Conservation (phyloP, 805 yeast species). For the Ogataea corticis region DNA sequence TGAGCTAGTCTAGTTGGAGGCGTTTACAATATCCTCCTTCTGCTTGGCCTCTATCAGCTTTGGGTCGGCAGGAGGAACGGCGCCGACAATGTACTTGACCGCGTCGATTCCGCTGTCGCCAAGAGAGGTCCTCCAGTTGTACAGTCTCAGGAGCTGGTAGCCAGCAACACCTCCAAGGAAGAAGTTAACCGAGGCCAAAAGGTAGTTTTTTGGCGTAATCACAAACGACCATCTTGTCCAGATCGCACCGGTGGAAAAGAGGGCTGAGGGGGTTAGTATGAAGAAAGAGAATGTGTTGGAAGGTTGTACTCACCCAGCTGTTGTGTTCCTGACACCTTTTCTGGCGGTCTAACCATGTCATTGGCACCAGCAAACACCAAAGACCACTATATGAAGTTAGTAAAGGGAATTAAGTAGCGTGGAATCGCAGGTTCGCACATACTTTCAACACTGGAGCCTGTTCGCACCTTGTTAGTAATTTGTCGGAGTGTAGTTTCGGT, state of each 20-base stretch:
- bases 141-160: slow-evolving; percentile 73
- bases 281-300: background rate
- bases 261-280: slow-evolving; percentile 44
- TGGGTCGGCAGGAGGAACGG: slow-evolving; percentile 28
- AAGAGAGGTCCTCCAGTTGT: slow-evolving; percentile 56
- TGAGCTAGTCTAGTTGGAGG: slow-evolving; percentile 6
- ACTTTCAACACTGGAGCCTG: slow-evolving; percentile 62
- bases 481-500: background rate
- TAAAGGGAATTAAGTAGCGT: background rate
- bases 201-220: slow-evolving; percentile 80
- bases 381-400: slow-evolving; percentile 59
- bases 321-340: slow-evolving; percentile 86
- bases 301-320: slow-evolving; percentile 44
- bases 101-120: slow-evolving; percentile 68
- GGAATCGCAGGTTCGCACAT: slow-evolving; percentile 11
- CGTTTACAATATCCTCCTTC: slow-evolving; percentile 7
- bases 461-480: slow-evolving; percentile 13
- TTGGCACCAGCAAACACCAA: slow-evolving; percentile 88
- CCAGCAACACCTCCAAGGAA: slow-evolving; percentile 91
- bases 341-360: slow-evolving; percentile 89
- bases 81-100: slow-evolving; percentile 57
- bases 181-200: slow-evolving; percentile 91
- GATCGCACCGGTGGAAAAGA: slow-evolving; percentile 87
- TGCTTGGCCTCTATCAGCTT: slow-evolving; percentile 4
- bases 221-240: slow-evolving; percentile 99